Base-by-base conservation (phyloP, 129 eudicot species). In the Pittosporum tobira region DNA sequence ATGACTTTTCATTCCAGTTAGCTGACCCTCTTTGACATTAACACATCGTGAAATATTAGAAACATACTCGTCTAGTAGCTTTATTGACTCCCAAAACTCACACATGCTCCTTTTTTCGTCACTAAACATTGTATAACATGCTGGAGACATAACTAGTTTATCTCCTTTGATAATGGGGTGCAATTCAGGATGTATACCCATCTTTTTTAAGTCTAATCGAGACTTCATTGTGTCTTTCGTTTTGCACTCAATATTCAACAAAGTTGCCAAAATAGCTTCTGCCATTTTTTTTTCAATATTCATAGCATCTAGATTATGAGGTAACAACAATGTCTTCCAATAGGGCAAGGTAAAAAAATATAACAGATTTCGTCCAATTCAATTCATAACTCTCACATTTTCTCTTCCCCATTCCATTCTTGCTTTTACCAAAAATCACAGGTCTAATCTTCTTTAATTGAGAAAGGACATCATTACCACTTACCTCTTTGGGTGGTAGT, bases 1-100 rank as follows among this genome's bases (percentile, higher is more conserved):
- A 48, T 67, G 65, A 46, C 56, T 57, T 22, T 67, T 67, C 28
- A 67, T 4, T 1, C 65, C 58, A 18, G 18, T 0, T 0, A 57
- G 1, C 10, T 4, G 26, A 0, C 27, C 15, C 3, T 29, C 45
- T 14, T 14, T 48, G 2, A 27, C 13, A 16, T n/a, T 29, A 10
- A 62, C 56, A 10, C 55, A 56, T 10, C 22, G 10, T 1, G 43
- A 46, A 2, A 46, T 48, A 7, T 62, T 24, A 25, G 55, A 45
- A 20, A 56, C 26, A 28, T 62, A 62, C 23, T 56, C 56, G 54
- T 37, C n/a, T 2, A 28, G 66, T 28, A 11, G 20, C 46, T 7
- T 58, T 68, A 46, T 30, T 49, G 14, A 25, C 28, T 6, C 15
- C 27, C 20, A 61, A 45, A 10, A 61, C 15, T 21, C 11, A 22